These are phyloP conservation scores for Cyberlindnera xishuangbannaensis DNA, from an alignment of 805 yeast genomes.

Conservation along the genomic window DNA sequence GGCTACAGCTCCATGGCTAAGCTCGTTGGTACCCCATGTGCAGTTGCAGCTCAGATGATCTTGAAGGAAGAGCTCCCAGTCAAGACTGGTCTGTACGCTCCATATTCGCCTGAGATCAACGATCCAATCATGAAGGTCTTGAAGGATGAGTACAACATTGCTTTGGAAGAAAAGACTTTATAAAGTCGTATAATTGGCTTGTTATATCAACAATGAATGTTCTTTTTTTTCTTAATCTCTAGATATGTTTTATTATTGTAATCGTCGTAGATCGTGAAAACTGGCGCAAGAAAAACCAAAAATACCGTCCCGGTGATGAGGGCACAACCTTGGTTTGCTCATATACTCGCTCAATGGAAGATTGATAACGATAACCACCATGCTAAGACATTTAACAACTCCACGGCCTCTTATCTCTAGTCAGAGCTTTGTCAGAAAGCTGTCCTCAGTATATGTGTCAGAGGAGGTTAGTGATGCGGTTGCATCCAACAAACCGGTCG, in stretches of 20 bases:
- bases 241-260: neutral
- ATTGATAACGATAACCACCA: no score
- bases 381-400: no score
- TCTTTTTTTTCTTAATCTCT: neutral
- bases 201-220: no score
- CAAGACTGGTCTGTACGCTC: constrained; percentile 85
- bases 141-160: constrained; percentile 86
- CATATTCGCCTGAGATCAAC: constrained; percentile 85
- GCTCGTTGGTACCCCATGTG: constrained; percentile 97
- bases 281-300: no score
- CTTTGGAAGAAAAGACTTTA: constrained; percentile 77
- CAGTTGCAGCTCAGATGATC: constrained; percentile 86
- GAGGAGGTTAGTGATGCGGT: constrained; percentile 61
- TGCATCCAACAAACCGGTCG: constrained; percentile 53
- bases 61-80: constrained; percentile 66
- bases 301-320: no score
- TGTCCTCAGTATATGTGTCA: constrained; percentile 22
- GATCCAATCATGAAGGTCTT: constrained; percentile 87
- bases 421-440: neutral
- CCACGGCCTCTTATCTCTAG: no score
- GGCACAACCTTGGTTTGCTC: no score
- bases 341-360: neutral
- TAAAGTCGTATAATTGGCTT: no score
- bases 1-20: constrained; percentile 98
- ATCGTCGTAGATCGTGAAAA: no score